Conservation (phyloP, 1,284 basidiomycete genomes). For the Microbotryum intermedium region DNA sequence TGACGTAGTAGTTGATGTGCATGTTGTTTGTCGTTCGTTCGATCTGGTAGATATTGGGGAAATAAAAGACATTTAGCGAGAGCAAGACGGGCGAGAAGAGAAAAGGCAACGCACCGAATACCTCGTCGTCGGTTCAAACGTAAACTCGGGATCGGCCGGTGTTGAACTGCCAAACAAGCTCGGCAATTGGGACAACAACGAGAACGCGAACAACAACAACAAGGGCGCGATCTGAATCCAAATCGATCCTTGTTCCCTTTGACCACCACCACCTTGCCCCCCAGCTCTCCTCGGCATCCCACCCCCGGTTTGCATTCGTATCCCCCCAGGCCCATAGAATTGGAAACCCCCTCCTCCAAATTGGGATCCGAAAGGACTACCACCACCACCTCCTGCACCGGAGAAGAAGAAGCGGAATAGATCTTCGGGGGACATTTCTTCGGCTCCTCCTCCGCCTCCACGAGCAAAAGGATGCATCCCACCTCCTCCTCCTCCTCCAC, state of each 20-base stretch:
- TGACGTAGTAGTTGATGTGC: slow-evolving; percentile 78
- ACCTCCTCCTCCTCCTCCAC: slow-evolving; percentile 36
- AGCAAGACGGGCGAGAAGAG: background rate
- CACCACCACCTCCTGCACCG: slow-evolving; percentile 49
- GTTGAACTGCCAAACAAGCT: slow-evolving; percentile 55
- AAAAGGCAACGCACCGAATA: slow-evolving; percentile 33
- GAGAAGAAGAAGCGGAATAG: slow-evolving; percentile 99
- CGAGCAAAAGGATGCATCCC: slow-evolving; percentile 31
- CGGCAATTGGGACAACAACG: slow-evolving; percentile 74
- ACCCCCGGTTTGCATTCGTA: slow-evolving; percentile 9
- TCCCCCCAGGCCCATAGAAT: slow-evolving; percentile 32
- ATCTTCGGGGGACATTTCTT: slow-evolving; percentile 89
- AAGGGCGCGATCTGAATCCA: slow-evolving; percentile 80
- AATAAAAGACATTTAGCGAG: background rate
- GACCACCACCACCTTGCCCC: slow-evolving; percentile 33
- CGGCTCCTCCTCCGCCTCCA: slow-evolving; percentile 46
- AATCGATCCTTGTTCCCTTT: slow-evolving; percentile 50
- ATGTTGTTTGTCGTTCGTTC: slow-evolving; percentile 59
- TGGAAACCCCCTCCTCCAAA: slow-evolving; percentile 42
- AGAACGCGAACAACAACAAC: slow-evolving; percentile 71
- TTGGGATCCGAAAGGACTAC: slow-evolving; percentile 46
- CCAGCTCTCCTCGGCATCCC: slow-evolving; percentile 19
- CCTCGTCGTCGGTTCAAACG: slow-evolving; percentile 49
- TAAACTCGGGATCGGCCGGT: slow-evolving; percentile 70
- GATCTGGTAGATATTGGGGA: slow-evolving; percentile 46